These are phyloP conservation scores for Trichoderma brevicompactum DNA, from an alignment of 2,329 filamentous ascomycete species.

Conservation along the genomic window DNA sequence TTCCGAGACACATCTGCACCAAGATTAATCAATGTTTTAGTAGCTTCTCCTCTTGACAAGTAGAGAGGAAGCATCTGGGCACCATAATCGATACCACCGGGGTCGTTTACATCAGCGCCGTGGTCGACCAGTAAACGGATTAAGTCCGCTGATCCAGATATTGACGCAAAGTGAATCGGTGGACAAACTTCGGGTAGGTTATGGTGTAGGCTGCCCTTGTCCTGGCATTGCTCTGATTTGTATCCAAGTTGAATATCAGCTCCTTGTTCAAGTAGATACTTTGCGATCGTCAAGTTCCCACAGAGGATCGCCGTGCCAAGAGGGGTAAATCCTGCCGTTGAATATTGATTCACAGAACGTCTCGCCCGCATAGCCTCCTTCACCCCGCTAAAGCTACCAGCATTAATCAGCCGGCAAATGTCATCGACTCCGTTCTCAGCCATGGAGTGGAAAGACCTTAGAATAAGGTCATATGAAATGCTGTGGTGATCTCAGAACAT, in stretches of 20 bases:
- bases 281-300: background rate
- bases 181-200: background rate
- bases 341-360: background rate
- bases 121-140: background rate
- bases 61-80: background rate
- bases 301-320: background rate
- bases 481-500: too few species aligned
- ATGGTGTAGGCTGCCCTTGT: background rate
- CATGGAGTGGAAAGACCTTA: too few species aligned
- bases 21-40: background rate
- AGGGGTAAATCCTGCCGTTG: background rate
- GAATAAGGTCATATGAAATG: too few species aligned
- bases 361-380: background rate
- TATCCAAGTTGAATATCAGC: background rate
- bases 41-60: background rate
- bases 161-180: background rate
- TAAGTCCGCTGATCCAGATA: background rate
- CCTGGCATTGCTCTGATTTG: background rate
- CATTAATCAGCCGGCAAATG: background rate
- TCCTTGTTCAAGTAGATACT: background rate
- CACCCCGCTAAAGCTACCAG: background rate
- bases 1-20: slow-evolving; percentile 1
- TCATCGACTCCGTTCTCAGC: background rate
- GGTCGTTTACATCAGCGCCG: background rate
- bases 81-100: background rate